Evolutionary conservation across 176 grass and related monocot genomes (phyloP), one percentile per base, ranked within the genome.

Genomic region (Rhynchospora breviuscula): DNA sequence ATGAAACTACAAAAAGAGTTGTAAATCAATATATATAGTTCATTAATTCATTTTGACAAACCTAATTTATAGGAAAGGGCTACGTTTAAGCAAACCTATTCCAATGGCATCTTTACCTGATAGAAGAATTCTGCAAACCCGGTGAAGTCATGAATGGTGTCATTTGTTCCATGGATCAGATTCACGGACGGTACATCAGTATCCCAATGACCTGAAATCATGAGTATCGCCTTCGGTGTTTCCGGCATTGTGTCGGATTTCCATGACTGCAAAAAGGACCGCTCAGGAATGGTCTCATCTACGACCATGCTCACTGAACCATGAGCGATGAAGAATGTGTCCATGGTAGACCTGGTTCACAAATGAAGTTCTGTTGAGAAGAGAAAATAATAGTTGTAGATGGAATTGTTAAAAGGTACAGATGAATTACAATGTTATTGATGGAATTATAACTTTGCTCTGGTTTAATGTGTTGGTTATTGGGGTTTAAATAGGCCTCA

Each of bases 181-280:
- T 88, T 98, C 45, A 98, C 89, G 31, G 69, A 45, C 45, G 92
- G 95, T 59, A 59, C 53, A 56, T 76, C 67, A 62, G 92, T 94
- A 63, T 98, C 92, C 95, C 92, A 98, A 79, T 98, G 95, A 10
- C 65, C 95, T 0, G 95, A 98, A 4, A 98, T 81, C 43, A 98
- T 1, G 56, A 98, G 90, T 65, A 98, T 94, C 56, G 95, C 90
- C 12, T 60, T 88, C 57, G 92, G 90, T 7, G 23, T 14, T 70
- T 59, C 79, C 59, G 48, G 70, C 70, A 86, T 51, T 18, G 64
- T 62, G 40, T 59, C 53, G 6, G 35, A 40, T 76, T 57, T 69
- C 88, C 88, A 86, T 25, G 88, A 89, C 45, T 86, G 49, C 19
- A 89, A 12, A 81, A 89, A 89, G 6, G 54, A 85, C 59, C 68